Evolutionary conservation across 1,139 yeast genomes (phyloP).

Genomic region (Scheffersomyces quercinus): DNA sequence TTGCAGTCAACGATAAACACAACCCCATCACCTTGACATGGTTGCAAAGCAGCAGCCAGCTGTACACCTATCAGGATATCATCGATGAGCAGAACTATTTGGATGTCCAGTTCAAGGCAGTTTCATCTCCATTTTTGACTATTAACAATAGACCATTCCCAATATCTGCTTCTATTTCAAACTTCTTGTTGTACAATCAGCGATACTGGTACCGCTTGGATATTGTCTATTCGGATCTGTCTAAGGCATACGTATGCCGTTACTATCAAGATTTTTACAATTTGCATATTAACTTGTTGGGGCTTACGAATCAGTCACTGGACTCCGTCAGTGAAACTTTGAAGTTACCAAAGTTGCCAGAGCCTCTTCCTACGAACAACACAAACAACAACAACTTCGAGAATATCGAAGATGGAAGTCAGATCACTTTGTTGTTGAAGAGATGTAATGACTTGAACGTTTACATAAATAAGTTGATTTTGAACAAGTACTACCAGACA

Average conservation of each 20-base stretch:
- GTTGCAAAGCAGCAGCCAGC: slow-evolving; percentile 22
- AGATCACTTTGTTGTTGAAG: slow-evolving; percentile 20
- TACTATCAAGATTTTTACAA: slow-evolving; percentile 48
- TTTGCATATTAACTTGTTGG: slow-evolving; percentile 31
- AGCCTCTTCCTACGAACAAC: slow-evolving; percentile 35
- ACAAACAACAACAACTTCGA: slow-evolving; percentile 10
- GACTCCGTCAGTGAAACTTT: slow-evolving; percentile 15
- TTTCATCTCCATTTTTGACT: slow-evolving; percentile 23
- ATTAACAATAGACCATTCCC: slow-evolving; percentile 36
- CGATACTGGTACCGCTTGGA: slow-evolving; percentile 48
- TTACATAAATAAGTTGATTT: slow-evolving; percentile 31
- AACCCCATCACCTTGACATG: slow-evolving; percentile 41
- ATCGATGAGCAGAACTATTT: slow-evolving; percentile 17
- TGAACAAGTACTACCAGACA: slow-evolving; percentile 27
- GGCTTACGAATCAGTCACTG: slow-evolving; percentile 17
- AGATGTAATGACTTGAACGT: slow-evolving; percentile 37
- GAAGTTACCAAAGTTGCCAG: slow-evolving; percentile 43
- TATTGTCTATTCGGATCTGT: slow-evolving; percentile 31
- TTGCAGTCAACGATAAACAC: slow-evolving; percentile 41
- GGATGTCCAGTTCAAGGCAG: slow-evolving; percentile 21
- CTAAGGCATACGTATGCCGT: slow-evolving; percentile 32
- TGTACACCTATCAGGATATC: slow-evolving; percentile 2
- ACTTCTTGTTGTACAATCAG: slow-evolving; percentile 35
- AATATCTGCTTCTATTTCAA: slow-evolving; percentile 30
- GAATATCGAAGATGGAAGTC: slow-evolving; percentile 8